Evolutionary conservation across 192 early-diverging fungal genomes (phyloP).

Genomic region (Backusella liffmaniae): DNA sequence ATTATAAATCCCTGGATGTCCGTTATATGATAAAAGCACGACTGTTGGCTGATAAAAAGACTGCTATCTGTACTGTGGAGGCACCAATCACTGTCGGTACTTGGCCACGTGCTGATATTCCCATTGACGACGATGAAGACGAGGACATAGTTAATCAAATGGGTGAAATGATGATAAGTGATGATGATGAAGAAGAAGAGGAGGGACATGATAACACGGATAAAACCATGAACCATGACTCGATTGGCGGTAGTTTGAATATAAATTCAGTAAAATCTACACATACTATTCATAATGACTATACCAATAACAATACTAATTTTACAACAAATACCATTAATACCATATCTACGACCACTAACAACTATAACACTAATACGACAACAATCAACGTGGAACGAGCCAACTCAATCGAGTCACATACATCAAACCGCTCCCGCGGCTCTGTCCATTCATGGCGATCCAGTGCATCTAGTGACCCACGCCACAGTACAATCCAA

Average conservation of each 20-base stretch:
- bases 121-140: constrained; percentile 45
- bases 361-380: background rate
- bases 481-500: background rate
- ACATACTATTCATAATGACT: background rate
- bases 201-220: background rate
- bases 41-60: background rate
- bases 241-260: background rate
- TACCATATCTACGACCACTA: background rate
- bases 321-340: background rate
- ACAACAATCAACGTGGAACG: background rate
- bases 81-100: constrained; percentile 39
- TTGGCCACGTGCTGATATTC: constrained; percentile 35
- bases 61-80: constrained; percentile 13
- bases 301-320: constrained; percentile 1
- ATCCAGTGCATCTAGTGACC: background rate
- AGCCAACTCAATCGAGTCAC: background rate
- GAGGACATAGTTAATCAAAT: constrained; percentile 3
- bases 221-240: background rate
- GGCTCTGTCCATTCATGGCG: background rate
- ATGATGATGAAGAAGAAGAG: background rate
- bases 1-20: constrained; percentile 16
- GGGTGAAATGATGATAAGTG: background rate
- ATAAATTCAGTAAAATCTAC: background rate
- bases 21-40: constrained; percentile 27
- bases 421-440: background rate